Base-by-base conservation (phyloP, 1,284 basidiomycete genomes). In the Ceratobasidium sp. region DNA sequence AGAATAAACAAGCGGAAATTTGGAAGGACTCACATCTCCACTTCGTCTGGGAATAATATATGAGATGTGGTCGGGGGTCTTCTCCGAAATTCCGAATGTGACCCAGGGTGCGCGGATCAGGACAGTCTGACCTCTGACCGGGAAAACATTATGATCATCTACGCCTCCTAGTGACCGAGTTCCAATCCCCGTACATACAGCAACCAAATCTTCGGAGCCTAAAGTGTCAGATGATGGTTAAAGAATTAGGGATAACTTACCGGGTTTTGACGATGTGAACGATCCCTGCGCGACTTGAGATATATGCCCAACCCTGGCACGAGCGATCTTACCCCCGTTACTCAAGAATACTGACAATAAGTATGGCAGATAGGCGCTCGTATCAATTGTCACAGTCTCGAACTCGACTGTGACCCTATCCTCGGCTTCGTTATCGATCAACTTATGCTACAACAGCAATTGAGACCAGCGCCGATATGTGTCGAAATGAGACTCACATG, bases 41-140 rank as follows among this genome's bases (percentile, higher is more conserved):
- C 88, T 89, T 56, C 88, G 85, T 80, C 91, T 86, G 28, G 94
- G 94, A 81, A 95, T 93, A 78, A 93, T 87, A 84, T 95, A 95
- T 53, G 90, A 90, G 0, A 86, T 84, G 7, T 90, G 90, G 20
- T 88, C 86, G 53, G 79, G 80, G 5, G 83, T 82, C 39, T 51
- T 53, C 42, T 85, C 86, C 71, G 87, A 88, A 20, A 90, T 83
- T 20, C 93, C 93, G 79, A 89, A 89, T 63, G 85, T 87, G 67
- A 95, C 83, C 89, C 88, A 89, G 0, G 89, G 89, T 7, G 90
- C 89, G 13, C 85, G 82, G 7, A 91, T 81, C 12, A 89, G 81
- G 15, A 89, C 87, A 1, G 89, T 86, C 81, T 91, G 90, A 0
- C 90, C 90, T 23, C 90, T 85, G 6, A 88, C 87, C 3, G 90